Evolutionary conservation across 140 eudicot genomes (phyloP).

Genomic region (Oenanthe javanica): DNA sequence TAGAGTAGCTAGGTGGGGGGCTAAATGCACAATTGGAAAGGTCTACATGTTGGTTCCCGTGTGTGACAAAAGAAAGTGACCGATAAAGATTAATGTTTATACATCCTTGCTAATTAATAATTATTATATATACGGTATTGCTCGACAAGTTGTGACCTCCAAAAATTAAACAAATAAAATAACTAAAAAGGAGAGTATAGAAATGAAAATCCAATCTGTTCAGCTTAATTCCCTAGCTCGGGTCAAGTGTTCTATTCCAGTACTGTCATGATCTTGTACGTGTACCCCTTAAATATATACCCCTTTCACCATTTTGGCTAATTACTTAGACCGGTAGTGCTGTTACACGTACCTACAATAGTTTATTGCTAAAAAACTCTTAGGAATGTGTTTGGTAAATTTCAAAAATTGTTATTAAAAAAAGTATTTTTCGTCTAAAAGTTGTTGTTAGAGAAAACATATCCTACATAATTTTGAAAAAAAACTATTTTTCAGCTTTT

Average conservation of each 20-base stretch:
- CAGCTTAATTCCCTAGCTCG: conserved; percentile 6
- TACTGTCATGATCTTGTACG: conserved; percentile 43
- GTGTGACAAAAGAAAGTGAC: conserved; percentile 37
- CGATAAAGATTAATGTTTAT: conserved; percentile 28
- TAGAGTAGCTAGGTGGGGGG: conserved; percentile 20
- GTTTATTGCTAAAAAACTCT: too few species aligned
- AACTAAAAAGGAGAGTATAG: neutral
- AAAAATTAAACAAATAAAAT: conserved; percentile 7
- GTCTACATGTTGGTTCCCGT: conserved; percentile 34
- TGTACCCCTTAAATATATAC: conserved; percentile 1
- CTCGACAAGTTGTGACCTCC: conserved; percentile 72
- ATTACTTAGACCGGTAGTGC: too few species aligned
- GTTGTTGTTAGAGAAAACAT: too few species aligned
- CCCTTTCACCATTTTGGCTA: too few species aligned
- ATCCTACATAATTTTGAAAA: too few species aligned
- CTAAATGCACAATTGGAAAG: conserved; percentile 20
- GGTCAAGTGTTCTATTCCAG: conserved; percentile 36
- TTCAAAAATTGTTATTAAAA: too few species aligned
- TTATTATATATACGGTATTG: conserved; percentile 23
- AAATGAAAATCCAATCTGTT: neutral
- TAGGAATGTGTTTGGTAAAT: too few species aligned
- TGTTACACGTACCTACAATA: too few species aligned
- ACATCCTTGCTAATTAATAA: neutral
- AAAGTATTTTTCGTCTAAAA: too few species aligned
- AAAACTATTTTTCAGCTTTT: too few species aligned